Percentiles rank a stretch among this genome's conserved stretches.
Evolutionary conservation across 192 early-diverging fungal genomes (phyloP).

Genomic region (Phlyctochytrium arcticum): DNA sequence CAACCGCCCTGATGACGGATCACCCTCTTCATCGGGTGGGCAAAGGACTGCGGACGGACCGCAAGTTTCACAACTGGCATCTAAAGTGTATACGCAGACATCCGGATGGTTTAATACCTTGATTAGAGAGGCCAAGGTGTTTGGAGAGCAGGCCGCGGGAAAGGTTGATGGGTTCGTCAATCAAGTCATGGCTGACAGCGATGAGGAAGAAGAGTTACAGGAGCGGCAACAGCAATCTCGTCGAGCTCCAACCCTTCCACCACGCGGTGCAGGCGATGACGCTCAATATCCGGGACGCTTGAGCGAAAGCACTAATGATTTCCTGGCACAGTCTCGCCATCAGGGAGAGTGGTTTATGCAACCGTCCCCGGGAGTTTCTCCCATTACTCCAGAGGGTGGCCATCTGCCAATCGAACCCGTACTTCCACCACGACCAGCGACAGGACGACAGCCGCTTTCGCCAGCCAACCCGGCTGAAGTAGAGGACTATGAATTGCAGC

Average conservation of each 20-base stretch:
- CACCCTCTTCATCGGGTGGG: slow-evolving; percentile 1
- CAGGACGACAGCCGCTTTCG: not conserved
- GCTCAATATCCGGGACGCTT: slow-evolving; percentile 9
- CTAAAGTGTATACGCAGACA: slow-evolving; percentile 28
- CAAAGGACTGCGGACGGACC: not conserved
- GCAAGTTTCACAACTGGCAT: slow-evolving; percentile 28
- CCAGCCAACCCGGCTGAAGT: too few relatives aligned
- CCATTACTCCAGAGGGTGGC: not conserved
- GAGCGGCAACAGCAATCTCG: not conserved
- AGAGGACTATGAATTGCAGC: slow-evolving; percentile 51
- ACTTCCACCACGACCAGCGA: not conserved
- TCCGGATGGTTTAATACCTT: slow-evolving; percentile 30
- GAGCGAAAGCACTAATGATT: not conserved
- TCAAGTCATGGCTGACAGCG: slow-evolving; percentile 12
- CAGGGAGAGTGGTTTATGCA: not conserved
- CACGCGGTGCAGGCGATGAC: not conserved
- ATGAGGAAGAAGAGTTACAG: slow-evolving; percentile 3
- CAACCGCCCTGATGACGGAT: not conserved
- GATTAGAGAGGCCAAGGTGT: slow-evolving; percentile 29
- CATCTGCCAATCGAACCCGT: not conserved
- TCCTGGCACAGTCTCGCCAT: not conserved
- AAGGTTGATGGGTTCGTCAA: slow-evolving; percentile 30
- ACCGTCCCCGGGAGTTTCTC: not conserved
- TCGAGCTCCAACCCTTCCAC: not conserved
- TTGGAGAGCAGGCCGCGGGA: slow-evolving; percentile 31